phyloP scores from a whole-genome alignment of 2,329 filamentous ascomycete genomes.

The Diaporthe sp. region DNA sequence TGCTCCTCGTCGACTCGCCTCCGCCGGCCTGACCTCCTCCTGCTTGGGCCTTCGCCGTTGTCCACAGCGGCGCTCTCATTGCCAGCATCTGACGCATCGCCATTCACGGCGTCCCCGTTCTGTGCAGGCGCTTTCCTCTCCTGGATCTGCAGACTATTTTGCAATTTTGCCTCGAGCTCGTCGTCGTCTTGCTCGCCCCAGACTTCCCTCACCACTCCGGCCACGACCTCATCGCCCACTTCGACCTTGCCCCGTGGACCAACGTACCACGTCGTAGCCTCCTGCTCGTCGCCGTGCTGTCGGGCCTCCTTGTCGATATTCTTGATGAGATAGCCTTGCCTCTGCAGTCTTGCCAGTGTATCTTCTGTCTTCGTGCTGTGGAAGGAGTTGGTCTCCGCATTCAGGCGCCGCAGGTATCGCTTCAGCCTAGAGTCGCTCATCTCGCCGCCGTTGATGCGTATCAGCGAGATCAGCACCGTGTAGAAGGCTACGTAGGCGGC shows the following conservation, averaged over 20 bases:
- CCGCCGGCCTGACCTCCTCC: slow-evolving; percentile 28
- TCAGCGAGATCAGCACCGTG: slow-evolving; percentile 82
- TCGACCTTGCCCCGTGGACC: slow-evolving; percentile 90
- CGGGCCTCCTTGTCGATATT: slow-evolving; percentile 72
- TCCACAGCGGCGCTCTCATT: slow-evolving; percentile 9
- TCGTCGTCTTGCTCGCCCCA: slow-evolving; percentile 62
- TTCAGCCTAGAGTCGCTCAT: slow-evolving; percentile 84
- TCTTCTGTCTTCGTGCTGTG: slow-evolving; percentile 82
- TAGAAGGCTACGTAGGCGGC: slow-evolving; percentile 86
- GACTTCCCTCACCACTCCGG: slow-evolving; percentile 74
- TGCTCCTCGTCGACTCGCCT: slow-evolving; percentile 27
- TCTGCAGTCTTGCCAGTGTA: slow-evolving; percentile 79
- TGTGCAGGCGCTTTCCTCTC: slow-evolving; percentile 40
- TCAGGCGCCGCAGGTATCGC: slow-evolving; percentile 79
- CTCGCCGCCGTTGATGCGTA: slow-evolving; percentile 79
- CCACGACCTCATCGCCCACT: slow-evolving; percentile 81
- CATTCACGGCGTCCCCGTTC: slow-evolving; percentile 41
- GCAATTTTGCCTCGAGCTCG: slow-evolving; percentile 71
- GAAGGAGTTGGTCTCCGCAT: slow-evolving; percentile 78
- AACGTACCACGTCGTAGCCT: slow-evolving; percentile 83
- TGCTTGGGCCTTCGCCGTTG: slow-evolving; percentile 29
- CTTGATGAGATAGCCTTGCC: slow-evolving; percentile 86
- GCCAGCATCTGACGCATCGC: slow-evolving; percentile 30
- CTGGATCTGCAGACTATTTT: slow-evolving; percentile 70
- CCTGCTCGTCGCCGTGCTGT: slow-evolving; percentile 71